phyloP scores from a whole-genome alignment of 2,329 filamentous ascomycete genomes.

The Neopestalotiopsis sp. region DNA sequence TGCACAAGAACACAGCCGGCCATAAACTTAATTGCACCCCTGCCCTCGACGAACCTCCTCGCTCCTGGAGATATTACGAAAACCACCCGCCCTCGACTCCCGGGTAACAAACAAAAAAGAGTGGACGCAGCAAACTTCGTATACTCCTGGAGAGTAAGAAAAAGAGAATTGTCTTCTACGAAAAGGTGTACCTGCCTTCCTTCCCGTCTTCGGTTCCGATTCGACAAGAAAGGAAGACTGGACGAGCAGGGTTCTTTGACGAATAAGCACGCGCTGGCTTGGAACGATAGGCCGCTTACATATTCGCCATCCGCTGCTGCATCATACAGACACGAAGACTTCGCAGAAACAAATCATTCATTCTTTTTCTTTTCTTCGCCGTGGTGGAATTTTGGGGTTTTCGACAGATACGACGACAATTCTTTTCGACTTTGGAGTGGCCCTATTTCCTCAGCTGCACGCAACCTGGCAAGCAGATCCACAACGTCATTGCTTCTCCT shows the following conservation, averaged over 20 bases:
- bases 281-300: conserved; percentile 12
- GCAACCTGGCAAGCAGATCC: background rate
- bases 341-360: background rate
- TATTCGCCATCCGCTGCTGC: background rate
- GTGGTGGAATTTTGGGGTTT: background rate
- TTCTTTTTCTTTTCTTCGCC: background rate
- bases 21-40: background rate
- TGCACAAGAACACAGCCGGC: background rate
- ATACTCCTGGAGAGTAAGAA: conserved; percentile 11
- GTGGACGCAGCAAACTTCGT: background rate
- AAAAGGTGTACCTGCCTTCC: background rate
- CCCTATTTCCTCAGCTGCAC: background rate
- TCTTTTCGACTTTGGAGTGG: background rate
- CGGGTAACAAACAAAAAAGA: background rate
- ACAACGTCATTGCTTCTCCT: background rate
- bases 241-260: background rate
- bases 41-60: background rate
- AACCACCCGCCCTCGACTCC: background rate
- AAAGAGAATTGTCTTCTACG: background rate
- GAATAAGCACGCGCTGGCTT: conserved; percentile 1
- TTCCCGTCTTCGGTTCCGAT: background rate
- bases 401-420: background rate
- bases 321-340: background rate
- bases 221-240: background rate
- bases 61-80: background rate